Evolutionary conservation across 2,329 filamentous ascomycete species (phyloP), one percentile per base, ranked within the genome.

Genomic region (Hymenoscyphus fructigenus): DNA sequence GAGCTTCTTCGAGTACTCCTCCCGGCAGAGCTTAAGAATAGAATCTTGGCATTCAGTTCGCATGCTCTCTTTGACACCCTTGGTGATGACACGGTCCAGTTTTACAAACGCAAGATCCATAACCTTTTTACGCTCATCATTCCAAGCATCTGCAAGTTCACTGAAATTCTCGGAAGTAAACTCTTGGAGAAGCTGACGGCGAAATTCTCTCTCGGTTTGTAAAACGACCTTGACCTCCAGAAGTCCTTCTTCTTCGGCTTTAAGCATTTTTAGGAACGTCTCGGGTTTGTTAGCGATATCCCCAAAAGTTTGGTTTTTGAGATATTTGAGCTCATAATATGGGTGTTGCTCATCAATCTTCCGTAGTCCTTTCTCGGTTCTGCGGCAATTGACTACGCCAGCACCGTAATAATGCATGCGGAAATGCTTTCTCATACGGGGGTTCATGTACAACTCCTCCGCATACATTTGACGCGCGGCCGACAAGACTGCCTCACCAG

Each of bases 261-360:
- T 96, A 77, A 98, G 88, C 95, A 99, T 99, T 79, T 96, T 94
- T 63, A 99, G 81, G 76, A 95, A 99, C 29, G 97, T 82, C 69
- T 97, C 93, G 1, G 95, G 95, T 61, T 91, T 88, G 61, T 88
- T 87, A 2, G 92, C 90, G 65, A 98, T 85, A 70, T 95, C 91
- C 53, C 83, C 82, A 67, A 97, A 90, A 7, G 91, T 91, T 77
- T 97, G 93, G 72, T 95, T 93, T 69, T 92, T 88, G 23, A 99
- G 83, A 72, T 99, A 99, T 78, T 99, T 97, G 81, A 99, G 92
- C 77, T 98, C 95, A 76, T 98, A 98, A 78, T 96, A 98, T 0
- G 93, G 92, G 74, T 98, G 93, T 28, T 95, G 88, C 67, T 98
- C 94, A 72, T 97, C 93, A 71, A 99, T 98, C 74, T 92, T 91